phyloP scores from a whole-genome alignment of 306 rosid species.

The Purshia tridentata region DNA sequence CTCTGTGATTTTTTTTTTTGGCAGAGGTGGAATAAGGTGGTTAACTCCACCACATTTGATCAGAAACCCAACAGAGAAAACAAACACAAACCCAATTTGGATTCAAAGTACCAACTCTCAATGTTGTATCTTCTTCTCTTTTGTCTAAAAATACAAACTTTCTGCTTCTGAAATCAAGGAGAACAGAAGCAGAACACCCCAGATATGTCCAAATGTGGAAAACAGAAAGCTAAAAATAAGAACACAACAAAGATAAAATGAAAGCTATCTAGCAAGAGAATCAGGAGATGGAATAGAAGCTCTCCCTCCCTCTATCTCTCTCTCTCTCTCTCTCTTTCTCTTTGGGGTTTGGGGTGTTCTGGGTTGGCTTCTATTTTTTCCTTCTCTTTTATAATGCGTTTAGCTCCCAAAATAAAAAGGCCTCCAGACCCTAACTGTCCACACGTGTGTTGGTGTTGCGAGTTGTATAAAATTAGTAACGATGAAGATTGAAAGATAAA shows the following conservation, averaged over 20 bases:
- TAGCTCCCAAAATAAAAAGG: constrained; percentile 7
- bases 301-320: constrained; percentile 1
- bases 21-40: too few relatives aligned
- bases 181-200: constrained; percentile 38
- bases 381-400: constrained; percentile 36
- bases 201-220: constrained; percentile 24
- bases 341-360: constrained; percentile 2
- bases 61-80: constrained; percentile 10
- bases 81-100: constrained; percentile 30
- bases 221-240: constrained; percentile 5
- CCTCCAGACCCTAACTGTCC: constrained; percentile 28
- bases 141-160: not conserved
- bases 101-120: not conserved
- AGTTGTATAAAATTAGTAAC: not conserved
- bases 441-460: not conserved
- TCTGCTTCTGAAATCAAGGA: constrained; percentile 38
- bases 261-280: not conserved
- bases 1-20: too few relatives aligned
- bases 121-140: not conserved
- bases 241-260: constrained; percentile 1
- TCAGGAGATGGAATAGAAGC: constrained; percentile 17
- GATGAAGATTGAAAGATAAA: not conserved
- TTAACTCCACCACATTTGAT: constrained; percentile 17
- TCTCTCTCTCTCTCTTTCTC: constrained; percentile 12
- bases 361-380: not conserved